phyloP scores from a whole-genome alignment of 1,284 basidiomycete genomes.

The Coniophora puteana region DNA sequence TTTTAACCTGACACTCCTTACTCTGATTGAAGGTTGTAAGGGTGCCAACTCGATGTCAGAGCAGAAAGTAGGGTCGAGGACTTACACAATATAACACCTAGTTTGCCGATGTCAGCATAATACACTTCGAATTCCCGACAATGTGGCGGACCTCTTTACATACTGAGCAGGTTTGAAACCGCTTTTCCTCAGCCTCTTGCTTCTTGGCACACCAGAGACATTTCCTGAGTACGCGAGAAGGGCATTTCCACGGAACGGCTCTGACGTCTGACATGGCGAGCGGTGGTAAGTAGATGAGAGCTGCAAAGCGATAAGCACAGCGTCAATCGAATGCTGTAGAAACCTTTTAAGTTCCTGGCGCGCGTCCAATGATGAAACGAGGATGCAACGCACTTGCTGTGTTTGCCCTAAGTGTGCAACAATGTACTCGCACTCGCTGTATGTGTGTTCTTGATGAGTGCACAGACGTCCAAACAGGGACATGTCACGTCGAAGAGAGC shows the following conservation, averaged over 20 bases:
- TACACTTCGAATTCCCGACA: neutral
- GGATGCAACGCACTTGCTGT: too few relatives aligned
- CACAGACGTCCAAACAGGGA: too few relatives aligned
- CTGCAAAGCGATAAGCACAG: too few relatives aligned
- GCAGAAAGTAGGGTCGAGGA: neutral
- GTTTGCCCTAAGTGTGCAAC: too few relatives aligned
- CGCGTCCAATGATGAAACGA: too few relatives aligned
- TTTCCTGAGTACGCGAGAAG: constrained; percentile 4
- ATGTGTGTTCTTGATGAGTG: too few relatives aligned
- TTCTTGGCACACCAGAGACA: constrained; percentile 8
- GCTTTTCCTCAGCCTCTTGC: constrained; percentile 1
- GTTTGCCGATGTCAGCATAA: neutral
- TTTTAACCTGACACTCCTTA: constrained; percentile 7
- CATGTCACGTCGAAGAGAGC: too few relatives aligned
- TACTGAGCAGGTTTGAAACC: constrained; percentile 5
- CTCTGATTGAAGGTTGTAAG: neutral
- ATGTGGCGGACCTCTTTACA: constrained; percentile 7
- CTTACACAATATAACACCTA: constrained; percentile 9
- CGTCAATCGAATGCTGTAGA: too few relatives aligned
- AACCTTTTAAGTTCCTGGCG: too few relatives aligned
- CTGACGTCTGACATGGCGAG: constrained; percentile 1
- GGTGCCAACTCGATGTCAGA: neutral
- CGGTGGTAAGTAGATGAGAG: neutral
- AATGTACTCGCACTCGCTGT: too few relatives aligned
- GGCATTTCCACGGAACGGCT: constrained; percentile 5